Percentiles rank a stretch among this genome's conserved stretches.
phyloP scores from a whole-genome alignment of 2,329 filamentous ascomycete species.

The Aspergillus sp. region DNA sequence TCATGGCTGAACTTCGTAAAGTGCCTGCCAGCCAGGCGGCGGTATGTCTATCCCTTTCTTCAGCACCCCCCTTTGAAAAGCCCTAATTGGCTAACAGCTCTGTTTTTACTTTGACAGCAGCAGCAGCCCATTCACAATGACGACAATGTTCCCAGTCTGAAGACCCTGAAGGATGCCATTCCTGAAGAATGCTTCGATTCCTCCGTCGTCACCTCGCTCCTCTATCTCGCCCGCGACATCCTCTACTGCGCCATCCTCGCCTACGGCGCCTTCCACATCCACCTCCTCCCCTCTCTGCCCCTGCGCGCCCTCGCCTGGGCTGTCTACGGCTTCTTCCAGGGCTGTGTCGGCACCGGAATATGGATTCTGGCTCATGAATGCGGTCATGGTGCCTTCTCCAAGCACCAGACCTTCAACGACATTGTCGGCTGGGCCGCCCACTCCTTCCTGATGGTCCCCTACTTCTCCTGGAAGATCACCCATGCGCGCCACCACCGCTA shows the following conservation, averaged over 20 bases:
- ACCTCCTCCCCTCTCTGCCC: conserved; percentile 48
- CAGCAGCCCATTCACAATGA: conserved; percentile 5
- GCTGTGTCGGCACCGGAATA: conserved; percentile 66
- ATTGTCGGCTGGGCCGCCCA: conserved; percentile 66
- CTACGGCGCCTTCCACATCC: conserved; percentile 58
- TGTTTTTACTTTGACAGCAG: no score
- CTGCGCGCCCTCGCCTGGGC: conserved; percentile 56
- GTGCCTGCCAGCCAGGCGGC: not conserved
- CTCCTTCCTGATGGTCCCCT: conserved; percentile 67
- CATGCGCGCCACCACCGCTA: conserved; percentile 71
- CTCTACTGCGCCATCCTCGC: conserved; percentile 52
- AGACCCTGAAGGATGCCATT: conserved; percentile 50
- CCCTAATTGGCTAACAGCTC: not conserved
- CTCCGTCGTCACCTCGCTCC: conserved; percentile 53
- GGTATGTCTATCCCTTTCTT: not conserved
- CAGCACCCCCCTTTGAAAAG: not conserved
- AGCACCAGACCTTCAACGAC: conserved; percentile 59
- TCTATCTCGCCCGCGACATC: conserved; percentile 61
- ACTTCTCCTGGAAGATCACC: conserved; percentile 72
- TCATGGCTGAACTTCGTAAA: conserved; percentile 1
- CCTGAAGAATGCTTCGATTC: conserved; percentile 64
- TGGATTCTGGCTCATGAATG: conserved; percentile 74
- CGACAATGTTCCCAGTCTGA: conserved; percentile 17
- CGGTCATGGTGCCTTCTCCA: conserved; percentile 69
- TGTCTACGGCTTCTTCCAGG: conserved; percentile 65